Evolutionary conservation across 164 flowering plant genomes (phyloP).

Genomic region (Hamamelis virginiana): DNA sequence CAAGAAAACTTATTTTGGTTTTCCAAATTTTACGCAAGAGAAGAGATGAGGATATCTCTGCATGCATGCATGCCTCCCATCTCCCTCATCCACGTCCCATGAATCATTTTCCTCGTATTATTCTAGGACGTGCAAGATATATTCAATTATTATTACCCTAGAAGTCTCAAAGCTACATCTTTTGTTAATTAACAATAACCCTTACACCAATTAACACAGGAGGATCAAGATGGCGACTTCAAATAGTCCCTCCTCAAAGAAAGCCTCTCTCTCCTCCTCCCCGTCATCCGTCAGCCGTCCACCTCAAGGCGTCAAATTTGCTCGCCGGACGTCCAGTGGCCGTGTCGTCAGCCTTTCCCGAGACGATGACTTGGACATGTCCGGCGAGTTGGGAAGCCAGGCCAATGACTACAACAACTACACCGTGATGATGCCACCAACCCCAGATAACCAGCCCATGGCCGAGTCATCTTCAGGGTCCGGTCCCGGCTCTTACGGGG

Average conservation of each 20-base stretch:
- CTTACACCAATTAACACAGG: too few species aligned
- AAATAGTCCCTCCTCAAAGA: constrained; percentile 23
- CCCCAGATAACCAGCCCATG: constrained; percentile 87
- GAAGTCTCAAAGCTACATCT: too few species aligned
- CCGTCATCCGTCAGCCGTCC: constrained; percentile 40
- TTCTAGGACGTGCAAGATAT: too few species aligned
- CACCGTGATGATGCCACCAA: constrained; percentile 91
- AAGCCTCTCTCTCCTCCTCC: constrained; percentile 20
- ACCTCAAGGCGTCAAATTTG: constrained; percentile 63
- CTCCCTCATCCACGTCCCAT: too few species aligned
- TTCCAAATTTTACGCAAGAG: background rate
- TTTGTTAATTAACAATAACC: too few species aligned
- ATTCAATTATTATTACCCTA: too few species aligned
- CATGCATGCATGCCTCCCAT: too few species aligned
- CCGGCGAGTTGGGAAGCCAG: constrained; percentile 45
- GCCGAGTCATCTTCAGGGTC: constrained; percentile 17
- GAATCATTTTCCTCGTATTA: too few species aligned
- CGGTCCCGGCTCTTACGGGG: constrained; percentile 18
- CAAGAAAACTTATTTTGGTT: background rate
- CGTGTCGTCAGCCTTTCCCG: constrained; percentile 71
- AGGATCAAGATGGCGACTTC: constrained; percentile 29
- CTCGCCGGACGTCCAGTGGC: constrained; percentile 75
- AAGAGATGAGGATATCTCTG: too few species aligned
- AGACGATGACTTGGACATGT: constrained; percentile 71
- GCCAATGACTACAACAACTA: constrained; percentile 63